Conservation (phyloP, 2,329 filamentous ascomycete genomes). For the Aureobasidium musti region DNA sequence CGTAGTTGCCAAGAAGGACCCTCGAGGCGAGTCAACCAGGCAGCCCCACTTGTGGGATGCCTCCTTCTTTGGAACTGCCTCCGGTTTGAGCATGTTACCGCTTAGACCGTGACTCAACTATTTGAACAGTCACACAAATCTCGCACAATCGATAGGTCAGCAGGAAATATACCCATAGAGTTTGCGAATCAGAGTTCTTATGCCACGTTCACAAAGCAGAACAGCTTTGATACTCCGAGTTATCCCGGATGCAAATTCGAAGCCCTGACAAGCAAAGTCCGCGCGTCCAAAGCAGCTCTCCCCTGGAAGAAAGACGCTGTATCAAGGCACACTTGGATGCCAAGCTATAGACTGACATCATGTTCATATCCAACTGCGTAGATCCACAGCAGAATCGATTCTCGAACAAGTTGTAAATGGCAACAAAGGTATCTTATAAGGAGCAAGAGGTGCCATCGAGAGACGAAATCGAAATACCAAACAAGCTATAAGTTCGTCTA, state of each 20-base stretch:
- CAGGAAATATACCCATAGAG: neutral
- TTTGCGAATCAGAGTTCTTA: neutral
- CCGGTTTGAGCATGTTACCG: conserved; percentile 6
- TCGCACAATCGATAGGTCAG: neutral
- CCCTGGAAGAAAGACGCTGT: neutral
- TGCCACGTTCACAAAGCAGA: neutral
- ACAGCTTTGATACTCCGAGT: no score
- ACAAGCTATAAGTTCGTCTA: neutral
- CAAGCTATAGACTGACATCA: conserved; percentile 16
- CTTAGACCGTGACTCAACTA: neutral
- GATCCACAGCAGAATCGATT: neutral
- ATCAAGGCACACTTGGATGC: conserved; percentile 5
- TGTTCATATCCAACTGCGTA: no score
- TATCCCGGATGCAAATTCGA: neutral
- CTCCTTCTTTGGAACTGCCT: neutral
- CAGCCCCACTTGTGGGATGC: neutral
- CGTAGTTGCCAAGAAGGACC: no score
- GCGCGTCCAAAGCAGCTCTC: conserved; percentile 3
- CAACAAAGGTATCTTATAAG: neutral
- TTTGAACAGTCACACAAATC: neutral
- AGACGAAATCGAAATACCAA: neutral
- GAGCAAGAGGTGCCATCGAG: neutral
- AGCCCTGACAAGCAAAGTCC: neutral
- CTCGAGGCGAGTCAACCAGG: neutral
- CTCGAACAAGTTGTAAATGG: neutral